Evolutionary conservation across 768 basidiomycete species (phyloP).

Genomic region (Phylloporus sp.): DNA sequence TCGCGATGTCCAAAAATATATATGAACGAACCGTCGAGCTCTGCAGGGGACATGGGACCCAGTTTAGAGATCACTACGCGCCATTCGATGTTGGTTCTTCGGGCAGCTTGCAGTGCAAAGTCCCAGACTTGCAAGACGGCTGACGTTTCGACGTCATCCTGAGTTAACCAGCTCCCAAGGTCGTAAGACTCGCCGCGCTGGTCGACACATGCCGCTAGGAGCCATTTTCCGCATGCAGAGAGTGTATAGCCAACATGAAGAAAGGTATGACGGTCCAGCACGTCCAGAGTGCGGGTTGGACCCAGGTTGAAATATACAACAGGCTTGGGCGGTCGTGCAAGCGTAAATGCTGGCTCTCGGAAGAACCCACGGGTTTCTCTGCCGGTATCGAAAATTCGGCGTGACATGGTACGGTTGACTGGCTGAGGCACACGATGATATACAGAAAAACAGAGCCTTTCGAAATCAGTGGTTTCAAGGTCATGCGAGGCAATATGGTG

Average conservation of each 20-base stretch:
- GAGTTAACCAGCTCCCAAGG: constrained; percentile 60
- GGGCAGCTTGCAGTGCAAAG: constrained; percentile 58
- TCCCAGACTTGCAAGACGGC: constrained; percentile 63
- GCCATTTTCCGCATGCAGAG: constrained; percentile 68
- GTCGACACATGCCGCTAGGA: constrained; percentile 69
- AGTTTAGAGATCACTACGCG: constrained; percentile 66
- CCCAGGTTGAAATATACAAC: constrained; percentile 38
- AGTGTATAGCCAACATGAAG: constrained; percentile 74
- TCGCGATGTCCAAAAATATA: too few species aligned
- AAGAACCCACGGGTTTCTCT: constrained; percentile 46
- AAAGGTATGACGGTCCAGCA: constrained; percentile 53
- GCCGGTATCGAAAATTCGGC: constrained; percentile 39
- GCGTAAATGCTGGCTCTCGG: constrained; percentile 59
- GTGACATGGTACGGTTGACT: constrained; percentile 58
- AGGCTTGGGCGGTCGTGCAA: constrained; percentile 43
- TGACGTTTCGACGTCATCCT: constrained; percentile 42
- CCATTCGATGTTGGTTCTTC: constrained; percentile 74
- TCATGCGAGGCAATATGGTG: constrained; percentile 42
- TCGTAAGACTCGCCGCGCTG: constrained; percentile 75
- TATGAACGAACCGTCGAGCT: constrained; percentile 65
- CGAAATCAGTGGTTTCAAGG: constrained; percentile 27
- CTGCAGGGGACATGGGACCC: constrained; percentile 52
- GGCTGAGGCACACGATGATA: constrained; percentile 67
- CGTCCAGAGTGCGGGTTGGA: constrained; percentile 41
- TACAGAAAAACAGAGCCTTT: constrained; percentile 54